A percentile compares a stretch with the other conserved stretches of the same genome.
phyloP scores from a whole-genome alignment of 202 grass and related monocot species.

The Bolboschoenoplectus hybrid region DNA sequence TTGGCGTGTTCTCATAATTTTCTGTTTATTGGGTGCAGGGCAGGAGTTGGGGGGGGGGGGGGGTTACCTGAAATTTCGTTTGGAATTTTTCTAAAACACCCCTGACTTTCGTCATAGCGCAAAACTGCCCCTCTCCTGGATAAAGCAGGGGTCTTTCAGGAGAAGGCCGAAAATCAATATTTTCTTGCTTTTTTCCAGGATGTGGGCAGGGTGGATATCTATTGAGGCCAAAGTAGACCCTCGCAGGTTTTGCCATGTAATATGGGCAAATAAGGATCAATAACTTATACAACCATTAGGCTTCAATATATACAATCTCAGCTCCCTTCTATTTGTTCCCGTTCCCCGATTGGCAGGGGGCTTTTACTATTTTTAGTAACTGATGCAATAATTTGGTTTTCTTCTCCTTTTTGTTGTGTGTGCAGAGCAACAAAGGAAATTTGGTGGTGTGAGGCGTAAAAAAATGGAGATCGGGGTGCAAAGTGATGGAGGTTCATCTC shows the following conservation, averaged over 20 bases:
- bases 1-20: conserved; percentile 17
- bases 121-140: neutral
- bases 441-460: conserved; percentile 26
- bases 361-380: conserved; percentile 2
- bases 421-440: conserved; percentile 44
- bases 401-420: conserved; percentile 9
- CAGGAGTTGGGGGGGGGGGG: neutral
- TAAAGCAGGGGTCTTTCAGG: neutral
- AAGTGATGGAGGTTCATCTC: conserved; percentile 38
- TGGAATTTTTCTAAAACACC: neutral
- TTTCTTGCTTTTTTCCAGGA: neutral
- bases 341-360: neutral
- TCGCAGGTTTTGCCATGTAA: neutral
- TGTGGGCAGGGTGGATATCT: neutral
- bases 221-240: neutral
- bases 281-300: neutral
- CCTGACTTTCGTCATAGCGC: neutral
- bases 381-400: neutral
- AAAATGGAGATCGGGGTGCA: conserved; percentile 29
- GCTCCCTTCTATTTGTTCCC: neutral
- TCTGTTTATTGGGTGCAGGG: neutral
- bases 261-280: neutral
- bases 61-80: neutral
- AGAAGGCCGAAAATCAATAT: neutral
- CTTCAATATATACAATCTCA: neutral